Percentiles rank a stretch among this genome's conserved stretches.
phyloP scores from a whole-genome alignment of 2,329 filamentous ascomycete species.

The Chaetomiaceae sp. region DNA sequence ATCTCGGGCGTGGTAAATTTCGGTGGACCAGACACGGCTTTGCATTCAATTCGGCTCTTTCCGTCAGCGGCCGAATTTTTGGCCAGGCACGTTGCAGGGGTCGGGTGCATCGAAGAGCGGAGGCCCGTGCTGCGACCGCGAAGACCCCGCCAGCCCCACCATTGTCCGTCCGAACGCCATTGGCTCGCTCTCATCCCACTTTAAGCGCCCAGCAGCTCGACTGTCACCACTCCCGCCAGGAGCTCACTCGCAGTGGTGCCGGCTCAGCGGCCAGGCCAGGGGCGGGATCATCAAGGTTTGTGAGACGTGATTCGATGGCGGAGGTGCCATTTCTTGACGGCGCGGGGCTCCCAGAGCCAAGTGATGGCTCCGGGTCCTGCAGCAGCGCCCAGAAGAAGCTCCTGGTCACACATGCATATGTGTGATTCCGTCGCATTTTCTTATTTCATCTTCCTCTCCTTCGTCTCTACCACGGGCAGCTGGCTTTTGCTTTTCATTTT shows the following conservation, averaged over 20 bases:
- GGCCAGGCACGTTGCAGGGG: constrained; percentile 12
- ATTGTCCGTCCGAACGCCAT: constrained; percentile 4
- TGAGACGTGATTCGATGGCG: constrained; percentile 18
- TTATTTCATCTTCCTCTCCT: not conserved
- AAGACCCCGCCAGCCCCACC: constrained; percentile 15
- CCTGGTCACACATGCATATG: constrained; percentile 8
- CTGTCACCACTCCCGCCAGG: constrained; percentile 7
- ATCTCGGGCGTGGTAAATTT: constrained; percentile 11
- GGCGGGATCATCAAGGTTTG: constrained; percentile 11
- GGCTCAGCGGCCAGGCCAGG: constrained; percentile 10
- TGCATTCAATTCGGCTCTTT: constrained; percentile 17
- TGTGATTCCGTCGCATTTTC: constrained; percentile 2
- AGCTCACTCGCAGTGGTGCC: not conserved
- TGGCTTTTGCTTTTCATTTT: not conserved
- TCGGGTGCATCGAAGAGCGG: not conserved
- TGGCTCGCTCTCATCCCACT: constrained; percentile 21
- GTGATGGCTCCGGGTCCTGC: constrained; percentile 11
- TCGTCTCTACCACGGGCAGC: not conserved
- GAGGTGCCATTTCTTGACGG: not conserved
- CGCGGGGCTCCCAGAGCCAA: constrained; percentile 11
- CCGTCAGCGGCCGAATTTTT: constrained; percentile 20
- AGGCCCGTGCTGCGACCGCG: constrained; percentile 3
- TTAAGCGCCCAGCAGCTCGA: constrained; percentile 25
- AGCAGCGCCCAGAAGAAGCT: not conserved
- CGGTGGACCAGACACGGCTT: constrained; percentile 6